Conservation (phyloP, 2,329 filamentous ascomycete genomes). For the Alternaria novae-zelandiae region DNA sequence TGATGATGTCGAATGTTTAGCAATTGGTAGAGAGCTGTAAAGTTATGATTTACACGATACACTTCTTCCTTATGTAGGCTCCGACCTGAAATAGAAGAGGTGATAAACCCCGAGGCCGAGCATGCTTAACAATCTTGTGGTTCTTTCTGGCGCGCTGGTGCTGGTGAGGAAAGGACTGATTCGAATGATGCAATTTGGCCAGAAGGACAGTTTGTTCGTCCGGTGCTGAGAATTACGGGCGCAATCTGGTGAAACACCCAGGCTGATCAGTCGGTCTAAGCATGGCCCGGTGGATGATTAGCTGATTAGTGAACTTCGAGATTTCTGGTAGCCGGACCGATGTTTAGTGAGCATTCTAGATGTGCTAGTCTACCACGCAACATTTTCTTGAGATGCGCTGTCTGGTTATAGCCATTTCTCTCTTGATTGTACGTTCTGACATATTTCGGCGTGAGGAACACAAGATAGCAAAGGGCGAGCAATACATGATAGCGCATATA, state of each 20-base stretch:
- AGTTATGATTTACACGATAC: background rate
- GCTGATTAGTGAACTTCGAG: background rate
- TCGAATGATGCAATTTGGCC: background rate
- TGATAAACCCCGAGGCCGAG: background rate
- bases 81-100: background rate
- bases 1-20: background rate
- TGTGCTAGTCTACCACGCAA: background rate
- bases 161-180: background rate
- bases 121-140: background rate
- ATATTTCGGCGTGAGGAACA: background rate
- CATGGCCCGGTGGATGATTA: background rate
- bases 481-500: background rate
- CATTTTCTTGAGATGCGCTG: background rate
- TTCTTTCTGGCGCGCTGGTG: background rate
- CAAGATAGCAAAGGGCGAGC: background rate
- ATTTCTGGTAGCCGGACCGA: background rate
- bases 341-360: background rate
- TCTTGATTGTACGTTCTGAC: background rate
- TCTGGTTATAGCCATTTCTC: background rate
- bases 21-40: background rate
- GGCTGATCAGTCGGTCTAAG: background rate
- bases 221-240: background rate
- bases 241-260: background rate
- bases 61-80: background rate
- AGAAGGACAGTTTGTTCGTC: background rate